phyloP scores from a whole-genome alignment of 2,329 filamentous ascomycete genomes.

The Colletotrichum chrysophilum region DNA sequence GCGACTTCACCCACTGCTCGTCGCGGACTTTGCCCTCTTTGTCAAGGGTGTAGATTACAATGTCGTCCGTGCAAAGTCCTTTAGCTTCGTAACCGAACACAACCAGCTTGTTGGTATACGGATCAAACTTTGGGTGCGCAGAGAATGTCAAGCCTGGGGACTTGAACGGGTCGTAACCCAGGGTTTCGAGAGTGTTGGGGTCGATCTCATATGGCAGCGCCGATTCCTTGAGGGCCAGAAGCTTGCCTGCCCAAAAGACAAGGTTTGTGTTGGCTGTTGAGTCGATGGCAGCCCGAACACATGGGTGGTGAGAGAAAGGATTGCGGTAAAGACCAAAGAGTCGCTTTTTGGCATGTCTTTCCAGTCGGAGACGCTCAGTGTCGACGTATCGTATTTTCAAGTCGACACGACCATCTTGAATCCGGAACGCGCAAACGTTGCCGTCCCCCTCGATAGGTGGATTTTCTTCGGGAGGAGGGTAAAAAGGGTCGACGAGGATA shows the following conservation, averaged over 20 bases:
- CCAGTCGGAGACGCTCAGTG: constrained; percentile 43
- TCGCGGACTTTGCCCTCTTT: constrained; percentile 44
- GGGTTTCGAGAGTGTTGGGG: constrained; percentile 21
- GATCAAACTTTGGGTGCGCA: constrained; percentile 46
- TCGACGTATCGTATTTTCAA: constrained; percentile 41
- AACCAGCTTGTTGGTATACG: constrained; percentile 40
- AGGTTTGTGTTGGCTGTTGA: constrained; percentile 56
- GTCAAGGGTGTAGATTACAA: constrained; percentile 34
- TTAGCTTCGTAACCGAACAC: constrained; percentile 45
- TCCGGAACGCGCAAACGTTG: constrained; percentile 38
- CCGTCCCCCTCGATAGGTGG: constrained; percentile 35
- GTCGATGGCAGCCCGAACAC: constrained; percentile 33
- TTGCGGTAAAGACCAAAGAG: constrained; percentile 43
- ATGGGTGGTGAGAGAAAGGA: constrained; percentile 38
- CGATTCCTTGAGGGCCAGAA: constrained; percentile 54
- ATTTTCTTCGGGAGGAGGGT: background rate
- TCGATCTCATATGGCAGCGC: constrained; percentile 45
- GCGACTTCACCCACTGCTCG: constrained; percentile 53
- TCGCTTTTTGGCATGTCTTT: constrained; percentile 36
- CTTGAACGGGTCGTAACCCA: constrained; percentile 29
- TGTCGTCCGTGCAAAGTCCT: constrained; percentile 37
- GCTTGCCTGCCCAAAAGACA: constrained; percentile 49
- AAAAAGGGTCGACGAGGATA: background rate
- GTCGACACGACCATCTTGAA: constrained; percentile 34
- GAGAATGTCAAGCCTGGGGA: constrained; percentile 38